Evolutionary conservation across 805 yeast species (phyloP).

Genomic region (Candida patagonica): DNA sequence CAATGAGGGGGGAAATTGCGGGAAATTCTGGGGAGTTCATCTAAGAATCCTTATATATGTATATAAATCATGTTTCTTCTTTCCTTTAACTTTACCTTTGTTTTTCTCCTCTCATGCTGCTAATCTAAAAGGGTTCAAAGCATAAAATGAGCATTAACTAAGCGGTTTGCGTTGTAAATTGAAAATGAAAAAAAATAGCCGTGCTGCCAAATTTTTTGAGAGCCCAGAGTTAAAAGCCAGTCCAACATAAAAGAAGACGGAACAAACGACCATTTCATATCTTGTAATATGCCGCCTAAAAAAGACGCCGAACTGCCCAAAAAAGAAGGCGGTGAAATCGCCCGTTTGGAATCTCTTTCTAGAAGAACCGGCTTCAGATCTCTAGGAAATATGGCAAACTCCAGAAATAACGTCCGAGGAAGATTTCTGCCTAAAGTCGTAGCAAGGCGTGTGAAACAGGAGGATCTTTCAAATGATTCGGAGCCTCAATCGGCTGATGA

Average conservation of each 20-base stretch:
- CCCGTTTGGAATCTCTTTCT: slow-evolving; percentile 14
- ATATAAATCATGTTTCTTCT: too few species aligned
- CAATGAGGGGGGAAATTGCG: too few species aligned
- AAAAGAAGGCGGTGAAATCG: slow-evolving; percentile 4
- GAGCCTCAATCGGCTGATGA: too few species aligned
- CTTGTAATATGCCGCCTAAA: neutral
- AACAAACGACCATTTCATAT: neutral
- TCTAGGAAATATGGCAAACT: neutral
- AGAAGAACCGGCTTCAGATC: slow-evolving; percentile 9
- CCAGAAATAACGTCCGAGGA: slow-evolving; percentile 12
- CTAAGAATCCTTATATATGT: too few species aligned
- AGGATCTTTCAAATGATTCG: too few species aligned
- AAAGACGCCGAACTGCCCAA: neutral
- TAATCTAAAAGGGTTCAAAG: too few species aligned
- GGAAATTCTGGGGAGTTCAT: too few species aligned
- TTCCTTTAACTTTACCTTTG: too few species aligned
- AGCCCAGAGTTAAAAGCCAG: neutral
- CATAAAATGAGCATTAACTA: too few species aligned
- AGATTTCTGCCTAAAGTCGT: slow-evolving; percentile 84
- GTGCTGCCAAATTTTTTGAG: neutral
- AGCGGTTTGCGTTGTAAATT: too few species aligned
- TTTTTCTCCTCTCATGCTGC: too few species aligned
- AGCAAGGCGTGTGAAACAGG: slow-evolving; percentile 75
- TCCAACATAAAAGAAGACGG: neutral
- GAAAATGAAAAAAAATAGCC: too few species aligned